Percentiles rank a stretch among this genome's conserved stretches.
These are phyloP conservation scores for Abeoforma whisleri DNA, from an alignment of 78 protist species.

Conservation along the genomic window DNA sequence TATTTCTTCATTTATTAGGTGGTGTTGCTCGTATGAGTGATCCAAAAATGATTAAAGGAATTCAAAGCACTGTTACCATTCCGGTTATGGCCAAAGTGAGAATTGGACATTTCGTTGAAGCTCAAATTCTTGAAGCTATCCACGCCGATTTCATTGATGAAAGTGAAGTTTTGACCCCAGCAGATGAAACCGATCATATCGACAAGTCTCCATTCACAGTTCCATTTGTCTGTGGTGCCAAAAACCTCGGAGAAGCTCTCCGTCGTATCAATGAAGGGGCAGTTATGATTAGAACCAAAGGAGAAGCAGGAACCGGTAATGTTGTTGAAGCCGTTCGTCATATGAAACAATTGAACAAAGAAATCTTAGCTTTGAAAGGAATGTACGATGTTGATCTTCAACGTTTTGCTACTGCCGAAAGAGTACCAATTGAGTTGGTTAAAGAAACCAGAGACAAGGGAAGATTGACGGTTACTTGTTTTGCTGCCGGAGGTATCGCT, in stretches of 20 bases:
- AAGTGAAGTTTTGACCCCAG: constrained; percentile 80
- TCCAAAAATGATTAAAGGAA: constrained; percentile 75
- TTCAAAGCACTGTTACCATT: constrained; percentile 74
- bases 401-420: constrained; percentile 75
- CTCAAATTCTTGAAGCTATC: constrained; percentile 72
- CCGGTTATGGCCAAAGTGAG: constrained; percentile 91
- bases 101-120: constrained; percentile 91
- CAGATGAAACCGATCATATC: constrained; percentile 83
- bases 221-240: constrained; percentile 88
- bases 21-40: constrained; percentile 91
- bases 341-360: constrained; percentile 62
- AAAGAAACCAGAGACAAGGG: constrained; percentile 64
- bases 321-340: constrained; percentile 93
- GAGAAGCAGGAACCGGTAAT: constrained; percentile 88
- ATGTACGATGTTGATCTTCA: constrained; percentile 81
- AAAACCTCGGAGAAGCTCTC: constrained; percentile 85
- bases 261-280: constrained; percentile 90
- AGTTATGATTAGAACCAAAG: constrained; percentile 90
- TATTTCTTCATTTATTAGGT: no score
- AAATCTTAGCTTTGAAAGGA: constrained; percentile 53
- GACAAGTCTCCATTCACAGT: constrained; percentile 73
- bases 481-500: constrained; percentile 94
- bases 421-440: constrained; percentile 75
- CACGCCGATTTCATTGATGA: constrained; percentile 90
- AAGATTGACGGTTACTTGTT: constrained; percentile 89